Conservation (phyloP, 768 basidiomycete genomes). For the Tremella yokohamensis region DNA sequence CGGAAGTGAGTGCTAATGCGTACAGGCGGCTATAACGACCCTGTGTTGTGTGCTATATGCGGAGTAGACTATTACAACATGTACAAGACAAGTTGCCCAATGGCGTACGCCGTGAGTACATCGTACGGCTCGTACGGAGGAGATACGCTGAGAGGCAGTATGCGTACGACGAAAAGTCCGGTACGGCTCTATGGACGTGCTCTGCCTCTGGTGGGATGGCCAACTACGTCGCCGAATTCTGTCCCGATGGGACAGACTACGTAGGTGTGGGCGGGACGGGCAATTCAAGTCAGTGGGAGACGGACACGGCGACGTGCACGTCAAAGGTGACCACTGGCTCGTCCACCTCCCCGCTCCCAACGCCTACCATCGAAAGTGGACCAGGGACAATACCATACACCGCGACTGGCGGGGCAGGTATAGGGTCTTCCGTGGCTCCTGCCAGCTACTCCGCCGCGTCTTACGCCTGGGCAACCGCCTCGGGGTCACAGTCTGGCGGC, state of each 20-base stretch:
- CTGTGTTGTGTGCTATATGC: conserved; percentile 20
- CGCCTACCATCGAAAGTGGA: neutral
- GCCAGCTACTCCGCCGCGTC: neutral
- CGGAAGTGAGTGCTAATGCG: neutral
- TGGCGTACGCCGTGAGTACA: conserved; percentile 27
- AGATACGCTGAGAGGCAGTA: conserved; percentile 15
- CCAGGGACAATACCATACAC: neutral
- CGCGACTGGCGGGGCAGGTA: neutral
- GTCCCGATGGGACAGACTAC: conserved; percentile 22
- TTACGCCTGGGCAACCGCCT: neutral
- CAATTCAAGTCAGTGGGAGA: neutral
- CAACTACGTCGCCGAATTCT: conserved; percentile 32
- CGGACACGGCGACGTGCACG: neutral
- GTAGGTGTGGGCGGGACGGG: conserved; percentile 17
- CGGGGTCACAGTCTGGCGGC: neutral
- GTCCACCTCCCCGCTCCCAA: neutral
- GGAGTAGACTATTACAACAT: conserved; percentile 34
- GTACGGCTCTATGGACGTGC: conserved; percentile 22
- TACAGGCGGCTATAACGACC: conserved; percentile 8
- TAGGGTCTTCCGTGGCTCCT: neutral
- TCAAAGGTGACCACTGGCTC: neutral
- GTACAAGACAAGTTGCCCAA: conserved; percentile 29
- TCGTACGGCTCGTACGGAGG: neutral
- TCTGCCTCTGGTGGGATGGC: neutral
- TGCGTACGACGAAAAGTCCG: conserved; percentile 32